Conservation (phyloP, 305 asterid genomes). For the Rubia tinctorum region DNA sequence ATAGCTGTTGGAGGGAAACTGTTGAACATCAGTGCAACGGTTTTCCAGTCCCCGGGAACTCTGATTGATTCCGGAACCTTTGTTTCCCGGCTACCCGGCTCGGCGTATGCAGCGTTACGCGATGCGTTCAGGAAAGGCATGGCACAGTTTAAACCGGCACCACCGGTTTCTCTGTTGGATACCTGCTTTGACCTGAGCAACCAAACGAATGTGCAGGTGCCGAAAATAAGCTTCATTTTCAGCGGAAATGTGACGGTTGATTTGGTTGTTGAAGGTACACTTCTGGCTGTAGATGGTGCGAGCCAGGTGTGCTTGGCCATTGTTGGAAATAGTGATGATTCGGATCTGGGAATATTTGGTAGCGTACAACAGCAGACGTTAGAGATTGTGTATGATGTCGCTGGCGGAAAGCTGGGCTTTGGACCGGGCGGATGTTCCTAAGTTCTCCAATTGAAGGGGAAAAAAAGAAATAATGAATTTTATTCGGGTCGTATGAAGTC, state of each 20-base stretch:
- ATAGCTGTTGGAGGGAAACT: conserved; percentile 45
- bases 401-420: conserved; percentile 74
- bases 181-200: conserved; percentile 61
- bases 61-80: conserved; percentile 85
- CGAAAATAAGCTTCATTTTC: conserved; percentile 47
- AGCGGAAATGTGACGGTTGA: conserved; percentile 42
- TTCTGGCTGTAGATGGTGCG: conserved; percentile 10
- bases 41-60: conserved; percentile 46
- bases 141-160: conserved; percentile 54
- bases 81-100: conserved; percentile 59
- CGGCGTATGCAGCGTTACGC: conserved; percentile 48
- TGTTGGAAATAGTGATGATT: conserved; percentile 44
- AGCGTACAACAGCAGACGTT: conserved; percentile 63
- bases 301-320: conserved; percentile 63
- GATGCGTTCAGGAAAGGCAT: conserved; percentile 44
- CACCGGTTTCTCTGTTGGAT: conserved; percentile 46
- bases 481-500: background rate
- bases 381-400: conserved; percentile 76
- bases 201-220: conserved; percentile 28
- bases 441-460: background rate
- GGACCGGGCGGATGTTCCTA: conserved; percentile 51
- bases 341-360: conserved; percentile 50
- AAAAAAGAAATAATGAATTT: no score
- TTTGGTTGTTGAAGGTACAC: conserved; percentile 35
- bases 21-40: conserved; percentile 38